Percentiles rank a stretch among this genome's conserved stretches.
phyloP scores from a whole-genome alignment of 805 yeast species.

The Candida pseudoglaebosa region DNA sequence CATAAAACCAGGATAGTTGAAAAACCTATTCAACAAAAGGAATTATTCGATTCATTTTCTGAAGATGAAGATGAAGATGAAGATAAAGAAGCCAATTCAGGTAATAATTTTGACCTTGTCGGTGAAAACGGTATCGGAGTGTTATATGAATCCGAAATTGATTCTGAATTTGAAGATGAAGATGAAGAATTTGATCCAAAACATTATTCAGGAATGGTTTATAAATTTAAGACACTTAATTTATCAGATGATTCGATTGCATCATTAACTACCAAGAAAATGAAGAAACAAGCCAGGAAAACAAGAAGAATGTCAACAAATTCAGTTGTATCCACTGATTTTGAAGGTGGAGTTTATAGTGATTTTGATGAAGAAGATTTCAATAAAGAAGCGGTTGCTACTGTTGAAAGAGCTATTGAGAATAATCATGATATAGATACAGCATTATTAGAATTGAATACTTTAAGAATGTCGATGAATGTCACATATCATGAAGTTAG shows the following conservation, averaged over 20 bases:
- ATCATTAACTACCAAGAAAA: constrained; percentile 45
- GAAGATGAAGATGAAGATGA: constrained; percentile 23
- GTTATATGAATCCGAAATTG: constrained; percentile 47
- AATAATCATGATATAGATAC: constrained; percentile 92
- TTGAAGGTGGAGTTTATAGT: constrained; percentile 31
- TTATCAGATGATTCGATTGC: constrained; percentile 58
- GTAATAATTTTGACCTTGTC: constrained; percentile 39
- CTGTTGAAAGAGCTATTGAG: constrained; percentile 87
- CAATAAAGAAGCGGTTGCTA: constrained; percentile 85
- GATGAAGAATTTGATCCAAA: constrained; percentile 34
- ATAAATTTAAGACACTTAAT: constrained; percentile 45
- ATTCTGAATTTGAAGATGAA: constrained; percentile 31
- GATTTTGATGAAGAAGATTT: constrained; percentile 67
- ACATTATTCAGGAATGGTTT: constrained; percentile 41
- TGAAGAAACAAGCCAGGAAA: constrained; percentile 22
- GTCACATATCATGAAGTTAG: constrained; percentile 93
- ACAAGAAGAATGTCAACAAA: constrained; percentile 34
- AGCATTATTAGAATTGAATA: constrained; percentile 86
- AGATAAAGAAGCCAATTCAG: constrained; percentile 22
- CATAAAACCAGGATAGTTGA: constrained; percentile 52
- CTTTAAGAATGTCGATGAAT: constrained; percentile 96
- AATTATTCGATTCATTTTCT: constrained; percentile 28
- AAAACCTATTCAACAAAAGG: constrained; percentile 34
- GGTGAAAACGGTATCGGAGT: constrained; percentile 52
- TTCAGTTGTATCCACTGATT: constrained; percentile 45